phyloP scores from a whole-genome alignment of 192 early-diverging fungal genomes.

The Dissophora globulifera region DNA sequence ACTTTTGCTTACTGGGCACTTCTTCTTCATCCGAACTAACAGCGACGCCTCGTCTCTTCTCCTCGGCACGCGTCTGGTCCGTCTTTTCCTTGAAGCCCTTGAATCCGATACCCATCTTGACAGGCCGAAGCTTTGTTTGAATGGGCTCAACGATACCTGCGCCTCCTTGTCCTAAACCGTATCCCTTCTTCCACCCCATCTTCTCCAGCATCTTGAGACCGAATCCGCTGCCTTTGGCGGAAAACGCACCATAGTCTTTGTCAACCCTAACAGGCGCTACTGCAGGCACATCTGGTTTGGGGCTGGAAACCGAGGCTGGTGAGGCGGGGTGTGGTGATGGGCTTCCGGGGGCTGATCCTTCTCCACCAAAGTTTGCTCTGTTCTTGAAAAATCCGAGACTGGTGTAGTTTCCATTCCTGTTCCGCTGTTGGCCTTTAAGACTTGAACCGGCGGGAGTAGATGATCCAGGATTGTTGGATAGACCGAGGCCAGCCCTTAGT shows the following conservation, averaged over 20 bases:
- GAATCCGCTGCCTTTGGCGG: constrained; percentile 76
- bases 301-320: constrained; percentile 14
- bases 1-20: constrained; percentile 31
- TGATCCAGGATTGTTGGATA: constrained; percentile 13
- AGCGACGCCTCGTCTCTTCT: constrained; percentile 40
- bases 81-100: constrained; percentile 84
- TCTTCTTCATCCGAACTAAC: constrained; percentile 49
- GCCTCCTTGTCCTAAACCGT: constrained; percentile 89
- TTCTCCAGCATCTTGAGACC: constrained; percentile 87
- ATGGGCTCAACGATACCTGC: constrained; percentile 92
- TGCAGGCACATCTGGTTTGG: constrained; percentile 20
- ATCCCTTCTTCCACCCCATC: constrained; percentile 90
- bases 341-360: constrained; percentile 12
- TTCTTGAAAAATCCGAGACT: constrained; percentile 38
- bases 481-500: constrained; percentile 28
- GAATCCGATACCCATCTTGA: constrained; percentile 84
- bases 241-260: constrained; percentile 89
- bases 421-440: constrained; percentile 10
- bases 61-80: constrained; percentile 66
- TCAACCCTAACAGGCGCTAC: constrained; percentile 54
- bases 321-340: constrained; percentile 22
- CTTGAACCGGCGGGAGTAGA: not conserved
- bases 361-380: constrained; percentile 19
- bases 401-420: constrained; percentile 6
- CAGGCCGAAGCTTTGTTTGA: constrained; percentile 85